phyloP scores from a whole-genome alignment of 306 rosid species.

The Fragaria ananassa region DNA sequence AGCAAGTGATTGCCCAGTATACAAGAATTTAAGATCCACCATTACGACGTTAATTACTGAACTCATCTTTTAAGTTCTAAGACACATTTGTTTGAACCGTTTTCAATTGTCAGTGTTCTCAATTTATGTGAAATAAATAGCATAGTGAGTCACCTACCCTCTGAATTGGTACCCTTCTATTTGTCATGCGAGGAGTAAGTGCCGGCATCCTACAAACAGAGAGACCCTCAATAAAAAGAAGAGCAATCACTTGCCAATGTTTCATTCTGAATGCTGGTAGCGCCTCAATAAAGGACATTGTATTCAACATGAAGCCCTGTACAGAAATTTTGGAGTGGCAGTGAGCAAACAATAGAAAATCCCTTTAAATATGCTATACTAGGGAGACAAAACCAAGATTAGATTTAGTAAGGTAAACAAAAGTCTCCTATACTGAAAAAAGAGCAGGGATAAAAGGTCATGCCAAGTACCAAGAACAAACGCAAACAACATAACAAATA shows the following conservation, averaged over 20 bases:
- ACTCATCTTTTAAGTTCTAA: too few relatives aligned
- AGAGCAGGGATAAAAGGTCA: neutral
- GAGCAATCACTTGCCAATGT: constrained; percentile 85
- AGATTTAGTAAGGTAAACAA: neutral
- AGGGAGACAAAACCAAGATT: neutral
- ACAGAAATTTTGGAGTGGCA: constrained; percentile 17
- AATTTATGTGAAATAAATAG: constrained; percentile 5
- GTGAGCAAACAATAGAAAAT: constrained; percentile 17
- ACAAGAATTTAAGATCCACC: neutral
- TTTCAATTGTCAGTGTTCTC: neutral
- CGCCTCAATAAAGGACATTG: constrained; percentile 82
- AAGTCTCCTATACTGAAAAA: neutral
- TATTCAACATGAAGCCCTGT: constrained; percentile 70
- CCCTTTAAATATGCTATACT: neutral
- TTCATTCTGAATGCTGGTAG: constrained; percentile 79
- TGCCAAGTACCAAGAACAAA: neutral
- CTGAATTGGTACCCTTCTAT: constrained; percentile 54
- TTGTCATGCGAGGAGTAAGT: constrained; percentile 54
- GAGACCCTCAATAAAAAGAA: constrained; percentile 75
- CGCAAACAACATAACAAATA: neutral
- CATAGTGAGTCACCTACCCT: constrained; percentile 48
- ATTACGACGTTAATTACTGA: neutral
- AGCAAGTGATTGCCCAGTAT: neutral
- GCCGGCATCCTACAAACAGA: constrained; percentile 75
- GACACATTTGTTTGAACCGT: neutral